These are phyloP conservation scores for Picea abies DNA, from an alignment of 83 land plant genomes.

Conservation along the genomic window DNA sequence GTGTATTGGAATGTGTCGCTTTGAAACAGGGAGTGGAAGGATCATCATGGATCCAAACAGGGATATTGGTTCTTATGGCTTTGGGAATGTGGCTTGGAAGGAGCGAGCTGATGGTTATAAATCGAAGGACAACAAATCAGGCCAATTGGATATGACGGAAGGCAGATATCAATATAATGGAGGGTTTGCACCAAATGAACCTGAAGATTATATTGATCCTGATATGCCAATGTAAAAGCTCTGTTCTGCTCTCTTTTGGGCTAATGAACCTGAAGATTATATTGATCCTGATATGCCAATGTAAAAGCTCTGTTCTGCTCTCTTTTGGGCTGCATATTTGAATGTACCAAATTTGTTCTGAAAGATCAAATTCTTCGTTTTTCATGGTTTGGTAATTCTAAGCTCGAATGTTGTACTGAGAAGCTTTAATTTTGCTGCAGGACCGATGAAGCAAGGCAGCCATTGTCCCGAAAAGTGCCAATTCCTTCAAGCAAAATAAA, in stretches of 20 bases:
- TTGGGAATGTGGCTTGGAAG: slow-evolving; percentile 90
- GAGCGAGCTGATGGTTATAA: slow-evolving; percentile 77
- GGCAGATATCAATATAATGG: slow-evolving; percentile 33
- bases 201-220: slow-evolving; percentile 34
- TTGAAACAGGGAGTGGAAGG: slow-evolving; percentile 9
- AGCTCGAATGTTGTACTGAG: background rate
- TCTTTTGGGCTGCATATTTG: background rate
- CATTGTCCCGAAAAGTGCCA: slow-evolving; percentile 76
- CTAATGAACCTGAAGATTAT: slow-evolving; percentile 28
- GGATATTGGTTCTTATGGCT: slow-evolving; percentile 78
- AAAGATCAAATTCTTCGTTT: background rate
- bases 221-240: slow-evolving; percentile 54
- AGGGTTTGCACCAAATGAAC: slow-evolving; percentile 31
- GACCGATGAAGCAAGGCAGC: slow-evolving; percentile 83
- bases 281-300: slow-evolving; percentile 51
- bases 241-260: background rate
- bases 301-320: slow-evolving; percentile 26
- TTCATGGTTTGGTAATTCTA: background rate
- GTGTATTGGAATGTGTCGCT: background rate
- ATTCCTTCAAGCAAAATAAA: slow-evolving; percentile 80
- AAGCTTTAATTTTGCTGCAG: slow-evolving; percentile 35
- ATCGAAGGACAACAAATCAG: slow-evolving; percentile 54
- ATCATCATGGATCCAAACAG: slow-evolving; percentile 62
- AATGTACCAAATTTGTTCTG: background rate
- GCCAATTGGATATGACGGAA: slow-evolving; percentile 49